Percentiles rank a stretch among this genome's conserved stretches.
phyloP scores from a whole-genome alignment of 2,329 filamentous ascomycete genomes.

The Ustulina deusta region DNA sequence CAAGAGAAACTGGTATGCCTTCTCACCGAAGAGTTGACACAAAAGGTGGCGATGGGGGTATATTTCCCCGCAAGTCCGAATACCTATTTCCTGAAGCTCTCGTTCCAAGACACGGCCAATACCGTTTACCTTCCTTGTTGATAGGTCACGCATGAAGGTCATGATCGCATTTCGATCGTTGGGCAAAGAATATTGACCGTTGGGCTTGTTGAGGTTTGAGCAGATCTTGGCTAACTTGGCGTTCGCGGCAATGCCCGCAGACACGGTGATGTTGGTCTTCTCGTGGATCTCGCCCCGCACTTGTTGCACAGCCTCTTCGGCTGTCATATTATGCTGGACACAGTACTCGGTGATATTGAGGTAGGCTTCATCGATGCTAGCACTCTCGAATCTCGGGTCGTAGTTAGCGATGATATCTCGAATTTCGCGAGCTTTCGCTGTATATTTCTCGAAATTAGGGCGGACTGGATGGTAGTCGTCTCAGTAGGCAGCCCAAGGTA shows the following conservation, averaged over 20 bases:
- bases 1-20: constrained; percentile 88
- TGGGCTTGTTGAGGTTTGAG: constrained; percentile 95
- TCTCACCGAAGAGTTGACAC: constrained; percentile 86
- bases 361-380: constrained; percentile 96
- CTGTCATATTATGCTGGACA: constrained; percentile 71
- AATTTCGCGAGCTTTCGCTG: constrained; percentile 88
- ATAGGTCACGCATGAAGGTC: constrained; percentile 84
- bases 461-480: constrained; percentile 62
- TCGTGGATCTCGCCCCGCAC: constrained; percentile 82
- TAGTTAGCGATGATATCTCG: constrained; percentile 86
- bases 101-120: constrained; percentile 94
- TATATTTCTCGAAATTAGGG: constrained; percentile 91
- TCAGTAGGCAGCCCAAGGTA: constrained; percentile 7
- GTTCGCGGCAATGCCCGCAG: constrained; percentile 93
- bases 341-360: constrained; percentile 95
- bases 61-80: constrained; percentile 90
- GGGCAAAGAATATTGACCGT: constrained; percentile 85
- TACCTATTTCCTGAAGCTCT: constrained; percentile 86
- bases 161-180: constrained; percentile 81
- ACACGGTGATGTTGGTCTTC: constrained; percentile 86
- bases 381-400: constrained; percentile 90
- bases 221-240: constrained; percentile 94
- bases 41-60: constrained; percentile 80
- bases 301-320: constrained; percentile 80
- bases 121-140: constrained; percentile 92